phyloP scores from a whole-genome alignment of 805 yeast genomes.

The Saturnispora hagleri region DNA sequence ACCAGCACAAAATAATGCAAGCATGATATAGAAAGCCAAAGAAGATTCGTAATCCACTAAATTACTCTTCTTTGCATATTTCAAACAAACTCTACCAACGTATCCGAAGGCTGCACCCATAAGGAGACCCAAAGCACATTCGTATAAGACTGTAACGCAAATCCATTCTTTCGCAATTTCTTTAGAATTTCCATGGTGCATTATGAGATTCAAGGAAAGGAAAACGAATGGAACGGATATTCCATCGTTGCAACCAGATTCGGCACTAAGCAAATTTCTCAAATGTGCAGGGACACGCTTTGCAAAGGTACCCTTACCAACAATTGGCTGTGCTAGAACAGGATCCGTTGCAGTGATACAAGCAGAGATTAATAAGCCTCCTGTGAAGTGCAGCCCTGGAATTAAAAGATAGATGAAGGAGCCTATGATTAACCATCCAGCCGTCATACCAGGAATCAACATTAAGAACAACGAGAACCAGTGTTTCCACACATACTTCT shows the following conservation, averaged over 20 bases:
- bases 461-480: constrained; percentile 51
- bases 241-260: constrained; percentile 72
- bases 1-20: constrained; percentile 51
- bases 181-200: constrained; percentile 38
- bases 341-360: constrained; percentile 78
- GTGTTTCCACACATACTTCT: constrained; percentile 51
- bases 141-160: constrained; percentile 49
- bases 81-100: constrained; percentile 40
- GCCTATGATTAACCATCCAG: constrained; percentile 60
- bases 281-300: constrained; percentile 55
- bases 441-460: constrained; percentile 60
- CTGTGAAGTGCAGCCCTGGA: constrained; percentile 46
- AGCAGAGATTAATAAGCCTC: constrained; percentile 53
- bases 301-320: constrained; percentile 65
- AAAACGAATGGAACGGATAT: constrained; percentile 62
- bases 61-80: constrained; percentile 40
- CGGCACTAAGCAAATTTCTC: constrained; percentile 55
- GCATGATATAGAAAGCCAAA: constrained; percentile 42
- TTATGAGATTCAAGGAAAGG: constrained; percentile 44
- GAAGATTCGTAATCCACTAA: constrained; percentile 57
- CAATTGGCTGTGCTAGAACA: constrained; percentile 63
- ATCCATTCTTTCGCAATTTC: constrained; percentile 58
- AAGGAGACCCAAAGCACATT: constrained; percentile 47
- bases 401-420: constrained; percentile 52
- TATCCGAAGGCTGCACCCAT: constrained; percentile 49